These are phyloP conservation scores for Serendipita sp. DNA, from an alignment of 1,284 basidiomycete species.

Conservation along the genomic window DNA sequence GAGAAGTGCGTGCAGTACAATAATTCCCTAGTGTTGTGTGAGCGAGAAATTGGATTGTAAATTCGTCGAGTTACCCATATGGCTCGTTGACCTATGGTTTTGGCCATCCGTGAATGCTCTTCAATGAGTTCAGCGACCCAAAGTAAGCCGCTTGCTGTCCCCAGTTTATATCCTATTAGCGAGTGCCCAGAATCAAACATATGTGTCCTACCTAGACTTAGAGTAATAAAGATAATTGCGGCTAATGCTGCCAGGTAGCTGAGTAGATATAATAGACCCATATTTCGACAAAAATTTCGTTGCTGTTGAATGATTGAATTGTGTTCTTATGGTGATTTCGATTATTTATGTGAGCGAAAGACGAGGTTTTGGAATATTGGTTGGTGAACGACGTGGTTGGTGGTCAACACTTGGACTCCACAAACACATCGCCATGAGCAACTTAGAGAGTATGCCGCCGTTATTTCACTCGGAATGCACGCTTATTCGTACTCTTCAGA, in stretches of 20 bases:
- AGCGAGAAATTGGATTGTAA: conserved; percentile 2
- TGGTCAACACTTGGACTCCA: neutral
- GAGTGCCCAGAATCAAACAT: conserved; percentile 1
- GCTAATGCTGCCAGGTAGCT: conserved; percentile 49
- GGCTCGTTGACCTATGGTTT: conserved; percentile 61
- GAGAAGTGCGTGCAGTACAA: conserved; percentile 61
- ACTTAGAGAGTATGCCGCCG: conserved; percentile 66
- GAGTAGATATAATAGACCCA: conserved; percentile 19
- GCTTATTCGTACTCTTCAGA: conserved; percentile 34
- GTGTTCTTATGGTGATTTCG: neutral
- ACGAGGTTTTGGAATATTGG: neutral
- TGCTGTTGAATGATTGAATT: neutral
- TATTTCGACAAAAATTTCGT: conserved; percentile 3
- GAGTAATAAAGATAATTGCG: conserved; percentile 64
- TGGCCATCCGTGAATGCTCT: conserved; percentile 73
- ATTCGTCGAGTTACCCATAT: conserved; percentile 41
- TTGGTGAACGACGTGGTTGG: neutral
- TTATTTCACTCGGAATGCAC: neutral
- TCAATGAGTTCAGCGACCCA: conserved; percentile 91
- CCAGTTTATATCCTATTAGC: conserved; percentile 6
- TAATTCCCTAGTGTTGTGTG: conserved; percentile 45
- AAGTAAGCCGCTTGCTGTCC: conserved; percentile 73
- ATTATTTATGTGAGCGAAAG: neutral
- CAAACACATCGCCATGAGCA: conserved; percentile 46
- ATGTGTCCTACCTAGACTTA: conserved; percentile 47